These are phyloP conservation scores for Groenewaldozyma sp. DNA, from an alignment of 1,139 yeast genomes.

Conservation along the genomic window DNA sequence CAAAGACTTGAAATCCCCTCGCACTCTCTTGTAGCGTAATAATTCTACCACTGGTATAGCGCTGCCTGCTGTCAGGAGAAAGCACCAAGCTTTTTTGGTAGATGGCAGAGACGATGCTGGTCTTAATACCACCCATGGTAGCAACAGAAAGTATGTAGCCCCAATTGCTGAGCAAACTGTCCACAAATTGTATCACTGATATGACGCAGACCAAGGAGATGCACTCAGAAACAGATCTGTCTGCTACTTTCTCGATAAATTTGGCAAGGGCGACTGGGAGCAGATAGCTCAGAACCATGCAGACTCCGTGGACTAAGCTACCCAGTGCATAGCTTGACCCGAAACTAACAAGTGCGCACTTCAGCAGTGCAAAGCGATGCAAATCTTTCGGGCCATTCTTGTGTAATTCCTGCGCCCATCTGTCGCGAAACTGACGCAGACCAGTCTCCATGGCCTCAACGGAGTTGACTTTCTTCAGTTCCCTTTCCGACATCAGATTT, in stretches of 20 bases:
- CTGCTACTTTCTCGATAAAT: constrained; percentile 1
- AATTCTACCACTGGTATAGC: constrained; percentile 5
- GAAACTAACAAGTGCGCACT: constrained; percentile 1
- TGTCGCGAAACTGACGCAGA: neutral
- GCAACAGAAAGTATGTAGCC: constrained; percentile 1
- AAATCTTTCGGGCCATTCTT: neutral
- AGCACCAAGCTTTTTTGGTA: constrained; percentile 5
- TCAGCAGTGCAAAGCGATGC: neutral
- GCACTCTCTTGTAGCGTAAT: constrained; percentile 3
- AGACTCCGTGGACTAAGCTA: neutral
- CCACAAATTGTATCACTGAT: constrained; percentile 1
- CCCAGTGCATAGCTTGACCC: constrained; percentile 3
- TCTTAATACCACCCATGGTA: constrained; percentile 3
- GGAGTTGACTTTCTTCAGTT: neutral
- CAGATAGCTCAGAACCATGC: neutral
- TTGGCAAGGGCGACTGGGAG: neutral
- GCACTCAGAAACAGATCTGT: neutral
- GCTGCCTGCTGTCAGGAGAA: constrained; percentile 4
- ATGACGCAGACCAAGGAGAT: constrained; percentile 2
- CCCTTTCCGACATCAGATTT: neutral
- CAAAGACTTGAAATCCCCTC: constrained; percentile 4
- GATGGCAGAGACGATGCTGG: constrained; percentile 3
- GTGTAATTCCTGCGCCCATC: neutral
- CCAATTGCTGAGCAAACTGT: neutral
- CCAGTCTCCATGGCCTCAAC: neutral